phyloP scores from a whole-genome alignment of 768 basidiomycete species.

The Boletus pseudo-olivaceus region DNA sequence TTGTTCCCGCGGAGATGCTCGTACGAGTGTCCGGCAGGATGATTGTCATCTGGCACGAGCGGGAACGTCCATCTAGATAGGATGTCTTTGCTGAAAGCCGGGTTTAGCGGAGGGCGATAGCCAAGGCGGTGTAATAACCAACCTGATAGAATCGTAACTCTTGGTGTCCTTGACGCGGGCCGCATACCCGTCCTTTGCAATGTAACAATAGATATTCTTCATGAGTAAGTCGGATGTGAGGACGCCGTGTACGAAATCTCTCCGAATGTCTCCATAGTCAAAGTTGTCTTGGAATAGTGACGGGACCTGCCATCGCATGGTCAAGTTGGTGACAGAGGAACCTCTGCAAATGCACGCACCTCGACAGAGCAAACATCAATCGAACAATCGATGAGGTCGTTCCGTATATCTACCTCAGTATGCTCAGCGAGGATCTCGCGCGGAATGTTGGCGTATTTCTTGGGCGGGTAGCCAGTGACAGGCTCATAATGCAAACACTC shows the following conservation, averaged over 20 bases:
- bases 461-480: conserved; percentile 65
- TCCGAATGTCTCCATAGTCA: conserved; percentile 88
- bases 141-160: conserved; percentile 90
- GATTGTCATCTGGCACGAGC: conserved; percentile 90
- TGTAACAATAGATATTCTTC: conserved; percentile 91
- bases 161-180: conserved; percentile 91
- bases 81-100: conserved; percentile 74
- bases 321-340: background rate
- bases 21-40: conserved; percentile 78
- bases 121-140: background rate
- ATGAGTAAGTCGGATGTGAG: conserved; percentile 91
- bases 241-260: conserved; percentile 92
- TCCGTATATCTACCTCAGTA: conserved; percentile 80
- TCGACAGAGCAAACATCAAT: conserved; percentile 95
- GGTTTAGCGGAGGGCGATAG: background rate
- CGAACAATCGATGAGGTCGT: conserved; percentile 83
- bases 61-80: conserved; percentile 94
- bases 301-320: conserved; percentile 60
- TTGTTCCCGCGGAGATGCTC: conserved; percentile 86
- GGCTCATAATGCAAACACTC: conserved; percentile 87
- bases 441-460: conserved; percentile 62
- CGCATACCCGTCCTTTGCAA: conserved; percentile 86
- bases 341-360: conserved; percentile 39
- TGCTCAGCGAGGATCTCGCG: conserved; percentile 69
- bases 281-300: conserved; percentile 99